Evolutionary conservation across 1,284 basidiomycete species (phyloP).

Genomic region (Malassezia sympodialis): DNA sequence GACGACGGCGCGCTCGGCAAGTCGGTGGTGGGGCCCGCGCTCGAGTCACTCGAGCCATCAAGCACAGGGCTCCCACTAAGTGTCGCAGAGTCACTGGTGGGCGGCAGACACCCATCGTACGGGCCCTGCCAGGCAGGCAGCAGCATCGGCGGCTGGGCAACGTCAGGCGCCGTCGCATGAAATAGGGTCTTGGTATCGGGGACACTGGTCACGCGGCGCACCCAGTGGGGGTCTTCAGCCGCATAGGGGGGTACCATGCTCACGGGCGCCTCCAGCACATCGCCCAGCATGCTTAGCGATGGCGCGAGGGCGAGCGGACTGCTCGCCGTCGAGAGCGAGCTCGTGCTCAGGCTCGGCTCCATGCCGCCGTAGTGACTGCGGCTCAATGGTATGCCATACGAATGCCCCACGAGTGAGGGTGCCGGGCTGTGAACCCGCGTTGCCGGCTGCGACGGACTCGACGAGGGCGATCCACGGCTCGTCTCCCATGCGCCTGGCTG

Average conservation of each 20-base stretch:
- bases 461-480: background rate
- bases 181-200: conserved; percentile 91
- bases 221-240: conserved; percentile 1
- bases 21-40: background rate
- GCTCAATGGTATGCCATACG: background rate
- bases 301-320: background rate
- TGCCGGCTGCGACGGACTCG: background rate
- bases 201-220: conserved; percentile 86
- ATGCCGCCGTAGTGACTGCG: background rate
- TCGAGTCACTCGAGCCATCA: background rate
- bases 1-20: background rate
- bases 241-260: background rate
- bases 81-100: background rate
- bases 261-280: background rate
- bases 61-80: background rate
- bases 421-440: background rate
- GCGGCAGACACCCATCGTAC: background rate
- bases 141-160: background rate
- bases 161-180: conserved; percentile 22
- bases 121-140: background rate
- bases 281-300: background rate
- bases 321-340: conserved; percentile 4
- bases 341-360: conserved; percentile 8
- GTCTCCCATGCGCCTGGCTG: background rate
- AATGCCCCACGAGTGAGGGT: background rate